Conservation (phyloP, 2,329 filamentous ascomycete species). For the Neonectria neomacrospora region DNA sequence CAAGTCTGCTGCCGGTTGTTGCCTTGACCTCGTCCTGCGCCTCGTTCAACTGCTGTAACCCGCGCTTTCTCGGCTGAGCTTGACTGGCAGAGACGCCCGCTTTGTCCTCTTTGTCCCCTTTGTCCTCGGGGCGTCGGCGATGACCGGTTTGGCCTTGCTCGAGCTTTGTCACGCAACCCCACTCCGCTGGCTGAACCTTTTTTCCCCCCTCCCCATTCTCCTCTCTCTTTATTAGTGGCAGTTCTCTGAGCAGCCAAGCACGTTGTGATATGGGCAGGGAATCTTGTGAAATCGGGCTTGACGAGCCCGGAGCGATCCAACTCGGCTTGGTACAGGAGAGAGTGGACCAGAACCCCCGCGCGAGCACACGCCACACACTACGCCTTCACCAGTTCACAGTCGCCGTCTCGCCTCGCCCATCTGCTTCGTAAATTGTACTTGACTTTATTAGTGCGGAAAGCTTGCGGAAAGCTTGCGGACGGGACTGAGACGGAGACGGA, state of each 20-base stretch:
- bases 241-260: neutral
- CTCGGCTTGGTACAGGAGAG: conserved; percentile 1
- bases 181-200: conserved; percentile 18
- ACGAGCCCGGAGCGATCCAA: conserved; percentile 1
- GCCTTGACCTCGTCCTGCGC: conserved; percentile 17
- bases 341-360: neutral
- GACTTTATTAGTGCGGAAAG: too few species aligned
- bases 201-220: neutral
- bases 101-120: conserved; percentile 18
- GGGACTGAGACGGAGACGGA: conserved; percentile 23
- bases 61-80: conserved; percentile 12
- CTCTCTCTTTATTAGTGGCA: neutral
- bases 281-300: conserved; percentile 4
- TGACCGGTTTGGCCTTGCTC: conserved; percentile 17
- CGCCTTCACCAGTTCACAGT: neutral
- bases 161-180: conserved; percentile 20
- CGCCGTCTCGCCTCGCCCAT: neutral
- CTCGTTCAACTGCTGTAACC: neutral
- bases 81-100: conserved; percentile 15
- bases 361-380: neutral
- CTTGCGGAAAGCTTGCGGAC: neutral
- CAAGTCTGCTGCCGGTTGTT: neutral
- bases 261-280: conserved; percentile 3
- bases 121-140: conserved; percentile 20
- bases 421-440: neutral